phyloP scores from a whole-genome alignment of 1,284 basidiomycete genomes.

The Puccinia brachypodii region DNA sequence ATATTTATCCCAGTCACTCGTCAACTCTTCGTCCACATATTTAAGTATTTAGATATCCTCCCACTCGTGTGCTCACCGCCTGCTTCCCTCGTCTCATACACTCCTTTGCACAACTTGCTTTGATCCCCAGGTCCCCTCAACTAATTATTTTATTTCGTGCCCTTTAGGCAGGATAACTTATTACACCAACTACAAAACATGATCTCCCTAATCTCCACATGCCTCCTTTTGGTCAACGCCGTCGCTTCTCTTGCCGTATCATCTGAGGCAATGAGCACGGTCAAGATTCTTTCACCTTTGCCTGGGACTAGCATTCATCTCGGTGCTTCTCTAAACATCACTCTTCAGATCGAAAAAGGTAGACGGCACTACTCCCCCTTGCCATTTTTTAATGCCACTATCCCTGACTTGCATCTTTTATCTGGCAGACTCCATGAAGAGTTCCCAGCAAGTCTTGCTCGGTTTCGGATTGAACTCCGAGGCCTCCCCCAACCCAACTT shows the following conservation, averaged over 20 bases:
- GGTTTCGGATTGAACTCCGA: not conserved
- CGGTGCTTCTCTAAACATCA: not conserved
- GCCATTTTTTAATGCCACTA: not conserved
- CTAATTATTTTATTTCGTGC: not conserved
- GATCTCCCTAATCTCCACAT: not conserved
- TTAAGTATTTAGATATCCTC: too few species aligned
- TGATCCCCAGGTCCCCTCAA: not conserved
- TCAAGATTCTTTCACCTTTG: not conserved
- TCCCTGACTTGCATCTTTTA: not conserved
- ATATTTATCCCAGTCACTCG: not conserved
- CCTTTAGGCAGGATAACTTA: not conserved
- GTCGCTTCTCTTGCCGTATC: not conserved
- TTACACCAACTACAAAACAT: not conserved
- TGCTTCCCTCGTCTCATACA: not conserved
- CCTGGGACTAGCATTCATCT: not conserved
- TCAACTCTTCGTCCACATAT: not conserved
- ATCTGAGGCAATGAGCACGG: not conserved
- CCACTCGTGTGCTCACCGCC: not conserved
- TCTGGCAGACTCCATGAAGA: not conserved
- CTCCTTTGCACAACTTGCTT: not conserved
- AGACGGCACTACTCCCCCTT: not conserved
- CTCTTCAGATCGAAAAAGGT: conserved; percentile 5
- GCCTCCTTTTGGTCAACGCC: not conserved
- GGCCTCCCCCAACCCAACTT: not conserved
- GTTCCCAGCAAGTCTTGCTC: not conserved